Base-by-base conservation (phyloP, 306 rosid species). In the Malus sylvestris region DNA sequence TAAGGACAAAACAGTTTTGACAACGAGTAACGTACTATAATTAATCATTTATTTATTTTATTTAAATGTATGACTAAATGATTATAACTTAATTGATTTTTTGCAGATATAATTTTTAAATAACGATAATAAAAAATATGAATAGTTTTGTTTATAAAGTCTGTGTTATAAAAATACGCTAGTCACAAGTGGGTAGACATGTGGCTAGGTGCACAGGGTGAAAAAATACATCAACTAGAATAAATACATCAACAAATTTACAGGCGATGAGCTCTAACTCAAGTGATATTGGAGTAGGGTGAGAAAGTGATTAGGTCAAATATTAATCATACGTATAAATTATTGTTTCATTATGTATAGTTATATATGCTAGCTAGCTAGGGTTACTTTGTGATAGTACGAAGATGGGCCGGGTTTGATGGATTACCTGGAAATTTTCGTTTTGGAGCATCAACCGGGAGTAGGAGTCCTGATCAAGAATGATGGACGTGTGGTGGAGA, bases 361-460 rank as follows among this genome's bases (percentile, higher is more conserved):
- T 15, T 49, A 15, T 49, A 49, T 4, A 49, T 49, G 55, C 6
- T 7, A 57, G 29, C 13, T 57, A 9, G 62, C 14, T 57, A 3
- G 29, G 27, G 62, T 55, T n/a, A 57, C 27, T 57, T 57, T 57
- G 62, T 22, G 19, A 62, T 27, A 14, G 67, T 23, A 2, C 33
- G 8, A 61, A 61, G 18, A 25, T 61, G 32, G 38, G 2, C 9
- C 40, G 40, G 67, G 38, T 62, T 62, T 62, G 42, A 18, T 64
- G 20, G 20, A 63, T 59, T 89, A 93, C 98, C 98, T 87, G 93
- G 78, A 92, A 92, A 77, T 80, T 74, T 15, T 90, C 85, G 72
- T 88, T 92, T 77, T 90, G 98, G 67, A 95, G 93, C 87, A 92
- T 92, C 18, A 92, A 80, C 70, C 78, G 75, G 33, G 96, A 85